A percentile compares a stretch with the other conserved stretches of the same genome.
Conservation (phyloP, 768 basidiomycete species). For the Crassisporium funariophilum region DNA sequence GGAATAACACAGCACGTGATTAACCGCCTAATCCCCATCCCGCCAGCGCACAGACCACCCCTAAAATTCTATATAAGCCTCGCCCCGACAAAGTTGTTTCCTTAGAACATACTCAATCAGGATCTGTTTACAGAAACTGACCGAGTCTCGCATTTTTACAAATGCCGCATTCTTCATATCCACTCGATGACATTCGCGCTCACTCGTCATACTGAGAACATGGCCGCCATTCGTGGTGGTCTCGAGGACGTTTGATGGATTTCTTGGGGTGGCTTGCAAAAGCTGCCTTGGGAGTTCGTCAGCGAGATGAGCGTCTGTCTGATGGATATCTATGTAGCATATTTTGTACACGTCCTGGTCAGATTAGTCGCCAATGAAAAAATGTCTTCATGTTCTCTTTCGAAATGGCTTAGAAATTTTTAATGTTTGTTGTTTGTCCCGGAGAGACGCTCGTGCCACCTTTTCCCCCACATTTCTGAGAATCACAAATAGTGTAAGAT, state of each 20-base stretch:
- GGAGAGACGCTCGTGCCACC: no score
- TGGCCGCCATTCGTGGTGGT: slow-evolving; percentile 36
- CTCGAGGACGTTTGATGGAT: slow-evolving; percentile 68
- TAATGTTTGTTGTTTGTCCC: not conserved
- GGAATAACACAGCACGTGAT: no score
- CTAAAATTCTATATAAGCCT: slow-evolving; percentile 25
- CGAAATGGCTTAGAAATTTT: not conserved
- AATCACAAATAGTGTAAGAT: no score
- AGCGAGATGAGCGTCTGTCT: slow-evolving; percentile 65
- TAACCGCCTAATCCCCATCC: no score
- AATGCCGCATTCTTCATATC: slow-evolving; percentile 74
- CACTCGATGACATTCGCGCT: slow-evolving; percentile 68
- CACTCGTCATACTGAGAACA: slow-evolving; percentile 73
- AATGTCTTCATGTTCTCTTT: not conserved
- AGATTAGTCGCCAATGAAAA: not conserved
- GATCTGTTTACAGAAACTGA: slow-evolving; percentile 83
- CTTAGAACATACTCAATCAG: slow-evolving; percentile 79
- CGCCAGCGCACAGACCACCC: slow-evolving; percentile 30
- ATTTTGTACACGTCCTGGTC: not conserved
- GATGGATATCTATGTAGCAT: slow-evolving; percentile 53
- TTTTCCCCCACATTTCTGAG: no score
- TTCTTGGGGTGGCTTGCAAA: slow-evolving; percentile 26
- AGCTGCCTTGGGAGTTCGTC: slow-evolving; percentile 34
- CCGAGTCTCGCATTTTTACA: slow-evolving; percentile 81
- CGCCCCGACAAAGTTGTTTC: slow-evolving; percentile 27